These are phyloP conservation scores for Microthyrium microscopicum DNA, from an alignment of 2,329 filamentous ascomycete species.

Conservation along the genomic window DNA sequence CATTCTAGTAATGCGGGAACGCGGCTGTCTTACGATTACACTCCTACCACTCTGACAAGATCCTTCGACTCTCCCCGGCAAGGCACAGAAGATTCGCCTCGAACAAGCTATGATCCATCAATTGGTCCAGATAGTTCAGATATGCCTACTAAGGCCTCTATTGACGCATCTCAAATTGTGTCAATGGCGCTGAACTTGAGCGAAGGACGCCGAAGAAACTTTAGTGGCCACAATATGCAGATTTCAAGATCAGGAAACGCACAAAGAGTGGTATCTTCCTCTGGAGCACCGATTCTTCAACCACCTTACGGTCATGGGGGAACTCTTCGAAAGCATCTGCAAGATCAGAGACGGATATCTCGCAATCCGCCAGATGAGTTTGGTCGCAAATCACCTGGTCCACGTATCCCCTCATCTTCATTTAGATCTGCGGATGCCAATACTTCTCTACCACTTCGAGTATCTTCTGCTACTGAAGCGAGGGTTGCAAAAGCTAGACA, in stretches of 20 bases:
- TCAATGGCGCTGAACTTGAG: constrained; percentile 81
- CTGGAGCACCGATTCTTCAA: constrained; percentile 12
- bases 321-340: constrained; percentile 51
- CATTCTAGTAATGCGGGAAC: too few species aligned
- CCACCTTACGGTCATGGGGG: constrained; percentile 29
- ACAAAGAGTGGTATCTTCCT: constrained; percentile 29
- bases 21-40: too few species aligned
- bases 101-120: too few species aligned
- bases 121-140: too few species aligned
- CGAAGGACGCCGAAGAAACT: constrained; percentile 53
- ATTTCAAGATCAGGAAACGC: constrained; percentile 32
- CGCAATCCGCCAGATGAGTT: constrained; percentile 44
- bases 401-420: constrained; percentile 12
- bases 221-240: constrained; percentile 39
- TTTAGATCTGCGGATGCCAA: background rate
- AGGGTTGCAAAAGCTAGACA: constrained; percentile 72
- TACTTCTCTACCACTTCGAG: constrained; percentile 34
- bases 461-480: constrained; percentile 64
- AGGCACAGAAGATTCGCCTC: too few species aligned
- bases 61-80: too few species aligned
- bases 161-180: constrained; percentile 78
- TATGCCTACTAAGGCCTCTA: constrained; percentile 37
- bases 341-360: constrained; percentile 49
- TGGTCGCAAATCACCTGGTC: constrained; percentile 16
- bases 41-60: too few species aligned